Evolutionary conservation across 768 basidiomycete genomes (phyloP).

Genomic region (Tulasnella sp.): DNA sequence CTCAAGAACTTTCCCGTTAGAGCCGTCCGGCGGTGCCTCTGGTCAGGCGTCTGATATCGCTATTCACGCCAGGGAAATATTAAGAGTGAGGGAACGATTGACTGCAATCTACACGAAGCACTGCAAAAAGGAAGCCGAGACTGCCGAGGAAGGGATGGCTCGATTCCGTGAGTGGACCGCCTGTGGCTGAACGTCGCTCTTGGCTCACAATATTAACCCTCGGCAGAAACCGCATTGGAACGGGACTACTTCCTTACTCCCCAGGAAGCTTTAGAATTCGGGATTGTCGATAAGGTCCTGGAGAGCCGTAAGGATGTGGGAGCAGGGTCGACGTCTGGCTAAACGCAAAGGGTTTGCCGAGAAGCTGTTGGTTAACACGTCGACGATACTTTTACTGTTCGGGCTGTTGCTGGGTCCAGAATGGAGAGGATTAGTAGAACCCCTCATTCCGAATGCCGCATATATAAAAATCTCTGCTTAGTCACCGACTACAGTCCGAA

Average conservation of each 20-base stretch:
- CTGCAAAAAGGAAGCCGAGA: conserved; percentile 45
- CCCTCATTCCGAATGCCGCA: neutral
- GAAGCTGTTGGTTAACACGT: neutral
- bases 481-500: neutral
- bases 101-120: conserved; percentile 87
- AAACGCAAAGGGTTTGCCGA: neutral
- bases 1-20: conserved; percentile 35
- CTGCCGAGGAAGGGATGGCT: neutral
- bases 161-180: conserved; percentile 12
- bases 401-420: neutral
- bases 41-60: conserved; percentile 96
- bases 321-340: neutral
- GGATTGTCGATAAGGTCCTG: conserved; percentile 87
- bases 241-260: conserved; percentile 97
- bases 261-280: conserved; percentile 81
- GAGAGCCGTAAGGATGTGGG: conserved; percentile 35
- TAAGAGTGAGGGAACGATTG: conserved; percentile 73
- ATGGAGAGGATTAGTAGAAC: neutral
- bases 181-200: neutral
- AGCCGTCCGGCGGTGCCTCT: conserved; percentile 92
- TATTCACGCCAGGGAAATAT: conserved; percentile 94
- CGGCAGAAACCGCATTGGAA: conserved; percentile 75
- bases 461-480: too few species aligned
- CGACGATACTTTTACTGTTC: neutral
- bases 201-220: neutral